These are phyloP conservation scores for Yarrowia sp. DNA, from an alignment of 805 yeast species.

Conservation along the genomic window DNA sequence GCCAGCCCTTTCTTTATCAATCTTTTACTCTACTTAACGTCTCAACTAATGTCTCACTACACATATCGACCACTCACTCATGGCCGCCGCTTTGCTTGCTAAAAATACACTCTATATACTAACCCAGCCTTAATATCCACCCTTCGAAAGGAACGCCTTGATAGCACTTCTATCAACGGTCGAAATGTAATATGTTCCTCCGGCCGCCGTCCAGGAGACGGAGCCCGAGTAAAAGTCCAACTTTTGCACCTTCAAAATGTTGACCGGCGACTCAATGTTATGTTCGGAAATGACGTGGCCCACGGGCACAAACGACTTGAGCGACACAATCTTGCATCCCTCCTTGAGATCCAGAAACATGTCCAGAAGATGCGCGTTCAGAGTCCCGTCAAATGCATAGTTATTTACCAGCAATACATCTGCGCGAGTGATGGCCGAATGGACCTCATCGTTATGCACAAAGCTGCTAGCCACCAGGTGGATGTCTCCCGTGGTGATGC, in stretches of 20 bases:
- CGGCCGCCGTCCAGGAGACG: conserved; percentile 87
- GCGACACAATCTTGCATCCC: conserved; percentile 80
- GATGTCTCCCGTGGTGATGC: conserved; percentile 64
- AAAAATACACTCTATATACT: conserved; percentile 12
- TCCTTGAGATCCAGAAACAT: conserved; percentile 68
- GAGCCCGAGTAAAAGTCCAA: conserved; percentile 70
- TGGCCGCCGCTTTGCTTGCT: no score
- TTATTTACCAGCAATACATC: conserved; percentile 83
- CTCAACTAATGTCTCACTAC: no score
- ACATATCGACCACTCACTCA: no score
- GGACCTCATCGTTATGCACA: conserved; percentile 66
- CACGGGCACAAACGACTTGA: conserved; percentile 79
- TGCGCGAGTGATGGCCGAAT: conserved; percentile 61
- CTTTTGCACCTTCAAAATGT: conserved; percentile 67
- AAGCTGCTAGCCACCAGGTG: conserved; percentile 74
- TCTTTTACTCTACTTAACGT: no score
- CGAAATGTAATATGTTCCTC: conserved; percentile 78
- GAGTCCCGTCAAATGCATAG: conserved; percentile 77
- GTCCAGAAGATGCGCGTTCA: conserved; percentile 71
- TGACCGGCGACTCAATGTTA: conserved; percentile 63
- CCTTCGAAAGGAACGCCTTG: conserved; percentile 26
- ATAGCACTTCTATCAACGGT: conserved; percentile 57
- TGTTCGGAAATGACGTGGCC: conserved; percentile 69
- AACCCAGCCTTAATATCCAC: conserved; percentile 25
- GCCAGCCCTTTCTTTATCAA: no score